Conservation (phyloP, 495 filamentous ascomycete species). For the Neurospora sp. region DNA sequence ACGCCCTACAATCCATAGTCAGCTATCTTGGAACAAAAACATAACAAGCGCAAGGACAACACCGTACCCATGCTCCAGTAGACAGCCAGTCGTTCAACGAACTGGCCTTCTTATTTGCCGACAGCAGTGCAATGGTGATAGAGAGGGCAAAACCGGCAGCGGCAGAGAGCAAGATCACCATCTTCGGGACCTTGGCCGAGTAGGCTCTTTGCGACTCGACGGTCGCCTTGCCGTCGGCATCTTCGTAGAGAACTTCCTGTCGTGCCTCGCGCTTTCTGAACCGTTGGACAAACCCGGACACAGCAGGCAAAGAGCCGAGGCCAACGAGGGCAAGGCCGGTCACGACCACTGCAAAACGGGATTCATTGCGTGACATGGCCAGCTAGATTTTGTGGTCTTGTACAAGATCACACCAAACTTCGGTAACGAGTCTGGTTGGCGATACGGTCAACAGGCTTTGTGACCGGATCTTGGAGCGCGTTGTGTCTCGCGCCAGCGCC, state of each 20-base stretch:
- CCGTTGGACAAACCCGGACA: constrained; percentile 17
- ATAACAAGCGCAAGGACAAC: neutral
- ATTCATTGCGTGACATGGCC: constrained; percentile 22
- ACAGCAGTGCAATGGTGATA: constrained; percentile 32
- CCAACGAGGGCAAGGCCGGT: constrained; percentile 26
- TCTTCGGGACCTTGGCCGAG: constrained; percentile 40
- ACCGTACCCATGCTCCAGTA: constrained; percentile 37
- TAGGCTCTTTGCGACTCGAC: constrained; percentile 44
- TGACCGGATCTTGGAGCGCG: neutral
- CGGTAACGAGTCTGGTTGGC: neutral
- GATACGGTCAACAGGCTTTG: neutral
- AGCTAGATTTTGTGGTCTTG: neutral
- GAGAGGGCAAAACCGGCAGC: constrained; percentile 37
- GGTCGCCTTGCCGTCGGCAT: constrained; percentile 53
- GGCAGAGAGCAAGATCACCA: constrained; percentile 32
- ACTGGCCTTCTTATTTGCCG: constrained; percentile 19
- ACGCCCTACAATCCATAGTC: constrained; percentile 22
- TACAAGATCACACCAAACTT: neutral
- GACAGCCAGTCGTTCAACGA: constrained; percentile 32
- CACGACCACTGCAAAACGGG: constrained; percentile 19
- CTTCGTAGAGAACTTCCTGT: constrained; percentile 40
- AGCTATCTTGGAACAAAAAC: constrained; percentile 6
- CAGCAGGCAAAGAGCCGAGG: constrained; percentile 29
- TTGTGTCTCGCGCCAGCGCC: neutral
- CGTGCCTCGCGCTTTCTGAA: constrained; percentile 22